Conservation (phyloP, 768 basidiomycete species). For the button mushroom (Agaricus bisporus) region DNA sequence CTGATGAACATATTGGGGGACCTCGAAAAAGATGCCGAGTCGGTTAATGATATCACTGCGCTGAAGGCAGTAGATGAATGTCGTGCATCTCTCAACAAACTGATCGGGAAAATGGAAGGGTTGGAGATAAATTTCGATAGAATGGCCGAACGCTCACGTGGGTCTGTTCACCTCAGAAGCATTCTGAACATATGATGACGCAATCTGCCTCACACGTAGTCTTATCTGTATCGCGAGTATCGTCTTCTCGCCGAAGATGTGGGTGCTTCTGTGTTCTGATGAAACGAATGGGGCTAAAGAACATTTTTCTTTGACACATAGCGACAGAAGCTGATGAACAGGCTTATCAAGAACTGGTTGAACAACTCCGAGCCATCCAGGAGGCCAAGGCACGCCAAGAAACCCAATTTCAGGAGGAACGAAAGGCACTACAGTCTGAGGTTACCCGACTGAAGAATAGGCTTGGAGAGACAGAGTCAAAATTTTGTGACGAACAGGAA, state of each 20-base stretch:
- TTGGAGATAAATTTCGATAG: slow-evolving; percentile 79
- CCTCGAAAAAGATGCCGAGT: slow-evolving; percentile 49
- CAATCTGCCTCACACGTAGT: slow-evolving; percentile 35
- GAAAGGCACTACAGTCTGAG: slow-evolving; percentile 48
- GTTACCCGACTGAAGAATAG: slow-evolving; percentile 45
- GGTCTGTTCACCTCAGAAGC: slow-evolving; percentile 21
- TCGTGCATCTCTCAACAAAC: slow-evolving; percentile 56
- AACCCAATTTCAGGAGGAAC: slow-evolving; percentile 51
- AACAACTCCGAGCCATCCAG: slow-evolving; percentile 57
- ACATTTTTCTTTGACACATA: slow-evolving; percentile 20
- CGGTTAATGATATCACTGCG: slow-evolving; percentile 38
- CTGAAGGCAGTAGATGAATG: slow-evolving; percentile 57
- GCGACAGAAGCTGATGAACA: slow-evolving; percentile 73
- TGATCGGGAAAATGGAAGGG: slow-evolving; percentile 72
- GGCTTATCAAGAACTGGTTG: slow-evolving; percentile 64
- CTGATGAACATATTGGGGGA: slow-evolving; percentile 60
- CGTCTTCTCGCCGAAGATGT: slow-evolving; percentile 68
- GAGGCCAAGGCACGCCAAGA: slow-evolving; percentile 56
- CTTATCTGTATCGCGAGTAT: slow-evolving; percentile 67
- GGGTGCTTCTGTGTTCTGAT: slow-evolving; percentile 24
- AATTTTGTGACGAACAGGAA: slow-evolving; percentile 38
- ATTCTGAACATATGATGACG: slow-evolving; percentile 3
- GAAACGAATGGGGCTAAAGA: slow-evolving; percentile 7
- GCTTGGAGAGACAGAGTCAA: slow-evolving; percentile 33
- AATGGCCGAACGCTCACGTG: slow-evolving; percentile 80